These are phyloP conservation scores for Rosa multiflora DNA, from an alignment of 306 rosid species.

Conservation along the genomic window DNA sequence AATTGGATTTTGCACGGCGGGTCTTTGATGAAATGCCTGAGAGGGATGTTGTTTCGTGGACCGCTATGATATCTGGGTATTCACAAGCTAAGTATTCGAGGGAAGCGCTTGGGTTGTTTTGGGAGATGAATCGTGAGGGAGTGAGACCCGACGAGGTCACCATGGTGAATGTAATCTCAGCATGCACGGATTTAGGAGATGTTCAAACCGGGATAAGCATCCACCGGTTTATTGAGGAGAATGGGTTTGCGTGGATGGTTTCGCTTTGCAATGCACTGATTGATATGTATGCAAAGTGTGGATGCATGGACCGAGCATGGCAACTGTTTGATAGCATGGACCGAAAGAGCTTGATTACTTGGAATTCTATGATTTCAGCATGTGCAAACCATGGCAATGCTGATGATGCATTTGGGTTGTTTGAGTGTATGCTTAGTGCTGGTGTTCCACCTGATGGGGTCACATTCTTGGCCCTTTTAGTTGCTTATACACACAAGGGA, in stretches of 20 bases:
- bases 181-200: slow-evolving; percentile 49
- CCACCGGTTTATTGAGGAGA: slow-evolving; percentile 43
- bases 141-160: slow-evolving; percentile 59
- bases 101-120: slow-evolving; percentile 52
- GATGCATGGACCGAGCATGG: slow-evolving; percentile 56
- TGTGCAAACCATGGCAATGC: slow-evolving; percentile 55
- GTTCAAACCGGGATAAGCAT: slow-evolving; percentile 44
- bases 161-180: slow-evolving; percentile 56
- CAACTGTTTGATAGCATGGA: slow-evolving; percentile 39
- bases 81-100: slow-evolving; percentile 35
- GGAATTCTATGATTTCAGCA: slow-evolving; percentile 57
- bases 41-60: slow-evolving; percentile 66
- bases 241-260: slow-evolving; percentile 58
- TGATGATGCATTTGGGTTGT: slow-evolving; percentile 42
- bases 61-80: slow-evolving; percentile 53
- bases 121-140: slow-evolving; percentile 44
- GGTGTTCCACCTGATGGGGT: slow-evolving; percentile 46
- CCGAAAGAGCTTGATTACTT: slow-evolving; percentile 51
- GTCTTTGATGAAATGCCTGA: slow-evolving; percentile 62
- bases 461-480: slow-evolving; percentile 49
- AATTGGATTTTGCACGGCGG: slow-evolving; percentile 40
- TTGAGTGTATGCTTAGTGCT: slow-evolving; percentile 37
- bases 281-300: slow-evolving; percentile 63
- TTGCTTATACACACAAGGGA: slow-evolving; percentile 56
- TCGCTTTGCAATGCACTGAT: slow-evolving; percentile 55